Evolutionary conservation across 805 yeast genomes (phyloP), one percentile per base, ranked within the genome.

Genomic region (Zygosaccharomyces bisporus): DNA sequence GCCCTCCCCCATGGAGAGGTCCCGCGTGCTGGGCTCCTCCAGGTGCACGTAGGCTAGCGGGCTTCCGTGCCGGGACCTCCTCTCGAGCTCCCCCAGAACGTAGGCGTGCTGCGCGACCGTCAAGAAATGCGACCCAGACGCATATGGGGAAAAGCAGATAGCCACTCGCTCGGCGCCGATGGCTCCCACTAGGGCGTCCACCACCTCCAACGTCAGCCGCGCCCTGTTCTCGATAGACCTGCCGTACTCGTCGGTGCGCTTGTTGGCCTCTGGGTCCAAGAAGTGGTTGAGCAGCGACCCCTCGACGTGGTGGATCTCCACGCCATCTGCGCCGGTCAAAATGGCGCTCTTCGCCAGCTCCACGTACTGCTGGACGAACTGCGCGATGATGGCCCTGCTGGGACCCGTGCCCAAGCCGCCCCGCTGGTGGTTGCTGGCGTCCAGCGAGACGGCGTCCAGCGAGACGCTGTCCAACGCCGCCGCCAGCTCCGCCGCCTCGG

Each of bases 221-320:
- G 70, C 65, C 53, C 76, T 66, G 49, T 75, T 69, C 50, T 70
- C 76, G 51, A 73, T 67, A 5, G 69, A 60, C 5, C 78, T 79
- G 43, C 79, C 80, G 50, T 75, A 76, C 50, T 72, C 65, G 55
- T 76, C 80, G 3, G 70, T 67, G 60, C 70, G 53, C 37, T 73
- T 58, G 54, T 70, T 70, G 37, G 68, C 60, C 13, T 61, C 46
- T 7, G 68, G 64, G 33, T 76, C 73, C 50, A 79, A 54, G 51
- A 82, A 80, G 57, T 76, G 75, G 59, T 71, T 68, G 25, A 76
- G 50, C 42, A 82, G 58, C 54, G 76, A 81, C 5, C 87, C 86
- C 56, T 80, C 79, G n/a, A 86, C 86, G 24, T 68, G 70, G 57
- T 80, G 86, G 39, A 82, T 61, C 60, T 82, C 85, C 23, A 81